Base-by-base conservation (phyloP, 169 alveolate species). In the Cryptosporidium tyzzeri region DNA sequence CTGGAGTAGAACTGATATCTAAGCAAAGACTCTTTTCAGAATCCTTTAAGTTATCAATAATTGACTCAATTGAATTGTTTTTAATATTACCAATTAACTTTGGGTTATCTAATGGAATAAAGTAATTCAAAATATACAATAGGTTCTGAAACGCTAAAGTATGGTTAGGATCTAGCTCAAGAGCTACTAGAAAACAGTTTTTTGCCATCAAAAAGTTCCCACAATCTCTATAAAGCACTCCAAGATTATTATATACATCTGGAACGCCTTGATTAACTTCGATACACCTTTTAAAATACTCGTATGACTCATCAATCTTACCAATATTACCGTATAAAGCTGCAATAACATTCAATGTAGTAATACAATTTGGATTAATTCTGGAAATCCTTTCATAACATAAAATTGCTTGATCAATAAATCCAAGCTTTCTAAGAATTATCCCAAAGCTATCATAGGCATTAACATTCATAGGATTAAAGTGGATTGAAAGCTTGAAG, bases 151-250 rank as follows among this genome's bases (percentile, higher is more conserved):
- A 85, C 7, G 94, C 91, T 21, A 80, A 70, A 5, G 84, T 23
- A 31, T 80, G 65, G 37, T 73, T 85, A 5, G 45, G 18, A 21
- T 89, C 73, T 48, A 86, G 84, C 2, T 89, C 37, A 12, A 91
- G 69, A 23, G 93, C 84, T 18, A 48, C 73, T 59, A 85, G 67
- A 50, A 89, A 92, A 69, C 85, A 69, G 68, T 92, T 69, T 55
- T 85, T 92, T 2, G 94, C 94, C 71, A 91, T 92, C 35, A 70
- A 69, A 61, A 91, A 84, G 44, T 84, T 68, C 45, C 94, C 94
- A 80, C 86, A 67, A 48, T 84, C 86, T 23, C 93, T 85, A 51
- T 85, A 86, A 8, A 93, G 73, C 48, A 92, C 94, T 1, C 94
- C 96, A 48, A 92, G 89, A 62, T 84, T 75, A 44, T 75, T 85